Evolutionary conservation across 257 asterid genomes (phyloP), one percentile per base, ranked within the genome.

Genomic region (Thymus quinquecostatus): DNA sequence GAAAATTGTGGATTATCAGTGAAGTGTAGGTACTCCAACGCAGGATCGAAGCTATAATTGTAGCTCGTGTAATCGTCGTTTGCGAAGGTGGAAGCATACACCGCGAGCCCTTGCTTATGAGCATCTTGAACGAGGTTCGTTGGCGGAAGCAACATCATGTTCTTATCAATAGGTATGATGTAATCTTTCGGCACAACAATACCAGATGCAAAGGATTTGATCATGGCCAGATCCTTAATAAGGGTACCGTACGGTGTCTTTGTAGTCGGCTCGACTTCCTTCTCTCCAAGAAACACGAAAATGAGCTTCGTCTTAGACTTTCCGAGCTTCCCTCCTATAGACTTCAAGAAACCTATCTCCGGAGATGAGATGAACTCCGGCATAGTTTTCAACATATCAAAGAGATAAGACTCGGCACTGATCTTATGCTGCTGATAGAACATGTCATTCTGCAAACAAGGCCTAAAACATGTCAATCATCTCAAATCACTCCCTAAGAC

Each of bases 291-390:
- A 74, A 92, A 75, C 71, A 47, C 75, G 82, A 92, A 77, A 34
- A 92, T 57, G 51, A 89, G 83, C 82, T 88, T 95, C 4, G 89
- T 85, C 34, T 68, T 75, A 32, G 77, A 71, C 12, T 30, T 66
- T 5, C 79, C 81, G 75, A 88, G 53, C 78, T 79, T 79, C 12
- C 85, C 70, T 44, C 79, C 80, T 2, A 95, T 58, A 28, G 81
- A 38, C 78, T 86, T 92, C 91, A 95, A 79, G 91, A 95, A 92
- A 56, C 85, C 98, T 36, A 95, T 82, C 88, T 95, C 99, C 2
- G 98, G 89, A 14, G 98, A 95, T 29, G 99, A 95, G 73, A 95
- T 81, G 86, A 87, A 92, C 77, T 85, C 92, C 2, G 96, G 96
- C 56, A 66, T 10, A 6, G 60, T 53, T 6, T 74, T 69, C 10